A percentile compares a stretch with the other conserved stretches of the same genome.
phyloP scores from a whole-genome alignment of 192 early-diverging fungal species.

The Entrophospora sp. region DNA sequence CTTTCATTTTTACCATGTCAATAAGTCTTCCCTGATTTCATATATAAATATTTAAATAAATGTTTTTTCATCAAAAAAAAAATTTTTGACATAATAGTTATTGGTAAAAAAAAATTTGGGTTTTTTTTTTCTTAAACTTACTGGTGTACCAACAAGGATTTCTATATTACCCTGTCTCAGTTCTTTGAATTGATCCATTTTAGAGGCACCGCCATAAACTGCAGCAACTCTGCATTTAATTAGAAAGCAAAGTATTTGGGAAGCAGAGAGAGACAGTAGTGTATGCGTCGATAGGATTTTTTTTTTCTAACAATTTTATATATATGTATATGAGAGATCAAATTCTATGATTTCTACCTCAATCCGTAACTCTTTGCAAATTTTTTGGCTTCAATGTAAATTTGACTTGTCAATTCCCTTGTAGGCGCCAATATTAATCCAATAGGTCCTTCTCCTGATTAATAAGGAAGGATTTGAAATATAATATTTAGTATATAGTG shows the following conservation, averaged over 20 bases:
- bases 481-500: too few species aligned
- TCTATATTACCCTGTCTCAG: constrained; percentile 60
- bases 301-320: too few species aligned
- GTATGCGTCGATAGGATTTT: constrained; percentile 16
- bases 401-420: constrained; percentile 70
- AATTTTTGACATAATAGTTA: too few species aligned
- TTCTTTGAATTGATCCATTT: constrained; percentile 77
- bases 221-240: constrained; percentile 41
- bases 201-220: constrained; percentile 75
- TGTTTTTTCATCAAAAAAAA: background rate
- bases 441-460: constrained; percentile 69
- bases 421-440: constrained; percentile 74
- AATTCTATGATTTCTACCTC: constrained; percentile 28
- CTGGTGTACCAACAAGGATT: constrained; percentile 74
- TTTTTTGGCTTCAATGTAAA: constrained; percentile 69
- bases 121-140: too few species aligned
- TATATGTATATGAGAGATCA: too few species aligned
- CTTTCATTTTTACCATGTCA: constrained; percentile 84
- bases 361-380: constrained; percentile 70
- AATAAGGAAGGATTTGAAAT: background rate
- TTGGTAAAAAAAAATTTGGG: background rate
- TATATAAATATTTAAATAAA: background rate
- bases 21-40: constrained; percentile 58
- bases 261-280: constrained; percentile 20
- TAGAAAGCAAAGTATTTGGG: background rate